Base-by-base conservation (phyloP, 2,329 filamentous ascomycete species). In the Plectosphaerella sp. region DNA sequence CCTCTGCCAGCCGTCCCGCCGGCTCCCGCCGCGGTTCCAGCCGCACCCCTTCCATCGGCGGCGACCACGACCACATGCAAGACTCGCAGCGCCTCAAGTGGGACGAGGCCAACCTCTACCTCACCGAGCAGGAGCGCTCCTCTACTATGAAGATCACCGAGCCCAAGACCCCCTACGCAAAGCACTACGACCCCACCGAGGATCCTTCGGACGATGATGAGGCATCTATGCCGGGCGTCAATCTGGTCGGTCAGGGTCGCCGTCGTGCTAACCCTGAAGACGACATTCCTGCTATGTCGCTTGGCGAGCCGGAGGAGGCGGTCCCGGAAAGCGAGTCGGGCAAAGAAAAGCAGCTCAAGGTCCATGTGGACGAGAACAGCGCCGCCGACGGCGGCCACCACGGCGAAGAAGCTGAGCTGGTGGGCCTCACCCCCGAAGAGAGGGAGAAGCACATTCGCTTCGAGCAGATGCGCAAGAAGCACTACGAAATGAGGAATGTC, bases 61-160 rank as follows among this genome's bases (percentile, higher is more conserved):
- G 65, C 50, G 67, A 73, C 54, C 75, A 80, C 42, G 68, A 76
- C 16, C 80, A 84, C 47, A 78, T 77, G 52, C 46, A 48, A 33
- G 48, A 49, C 24, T 86, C 82, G 53, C 87, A 89, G 57, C 86
- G 91, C 57, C 79, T 99, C 60, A 96, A 97, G 74, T 99, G 94
- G 94, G 94, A 99, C 70, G 94, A 99, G 75, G 94, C 90, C 45
- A 99, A 99, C 67, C 81, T 99, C 33, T 99, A 97, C 72, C 81
- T 99, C 50, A 94, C 94, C 8, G 94, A 99, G 74, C 93, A 97
- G 71, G 91, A 97, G 72, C 92, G 89, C 71, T 91, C 86, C 54
- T 87, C 88, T 56, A 97, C 92, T 54, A 99, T 99, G 94, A 99
- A 97, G 79, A 99, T 99, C 59, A 89, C 91, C 60, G 94, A 99